These are phyloP conservation scores for Alternaria sp. DNA, from an alignment of 2,329 filamentous ascomycete species.

Conservation along the genomic window DNA sequence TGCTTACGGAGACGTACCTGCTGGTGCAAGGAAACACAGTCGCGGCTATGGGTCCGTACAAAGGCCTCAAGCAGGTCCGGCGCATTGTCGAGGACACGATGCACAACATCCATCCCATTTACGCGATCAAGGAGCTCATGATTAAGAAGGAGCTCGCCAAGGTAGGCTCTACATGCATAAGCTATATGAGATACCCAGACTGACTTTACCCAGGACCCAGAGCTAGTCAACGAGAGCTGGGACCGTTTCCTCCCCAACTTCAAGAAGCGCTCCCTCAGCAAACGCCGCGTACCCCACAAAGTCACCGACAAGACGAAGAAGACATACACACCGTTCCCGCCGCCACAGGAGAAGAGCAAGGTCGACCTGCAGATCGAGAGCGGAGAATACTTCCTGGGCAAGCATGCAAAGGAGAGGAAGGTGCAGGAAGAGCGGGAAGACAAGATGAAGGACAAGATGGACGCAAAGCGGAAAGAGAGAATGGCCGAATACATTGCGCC, in stretches of 20 bases:
- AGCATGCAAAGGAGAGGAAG: constrained; percentile 87
- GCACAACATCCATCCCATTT: constrained; percentile 87
- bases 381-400: constrained; percentile 94
- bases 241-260: constrained; percentile 96
- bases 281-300: constrained; percentile 79
- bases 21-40: constrained; percentile 98
- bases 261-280: constrained; percentile 89
- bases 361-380: constrained; percentile 97
- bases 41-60: constrained; percentile 87
- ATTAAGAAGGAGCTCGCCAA: constrained; percentile 91
- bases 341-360: constrained; percentile 98
- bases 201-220: constrained; percentile 64
- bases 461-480: constrained; percentile 83
- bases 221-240: constrained; percentile 88
- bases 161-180: not conserved
- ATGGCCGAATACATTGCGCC: constrained; percentile 88
- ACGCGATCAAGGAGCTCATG: constrained; percentile 96
- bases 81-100: constrained; percentile 90
- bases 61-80: constrained; percentile 90
- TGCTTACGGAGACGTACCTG: constrained; percentile 86
- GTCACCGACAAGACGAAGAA: constrained; percentile 95
- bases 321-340: constrained; percentile 95
- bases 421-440: constrained; percentile 80
- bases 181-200: not conserved
- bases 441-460: constrained; percentile 84